Evolutionary conservation across 768 basidiomycete species (phyloP).

Genomic region (Trametes gibbosa): DNA sequence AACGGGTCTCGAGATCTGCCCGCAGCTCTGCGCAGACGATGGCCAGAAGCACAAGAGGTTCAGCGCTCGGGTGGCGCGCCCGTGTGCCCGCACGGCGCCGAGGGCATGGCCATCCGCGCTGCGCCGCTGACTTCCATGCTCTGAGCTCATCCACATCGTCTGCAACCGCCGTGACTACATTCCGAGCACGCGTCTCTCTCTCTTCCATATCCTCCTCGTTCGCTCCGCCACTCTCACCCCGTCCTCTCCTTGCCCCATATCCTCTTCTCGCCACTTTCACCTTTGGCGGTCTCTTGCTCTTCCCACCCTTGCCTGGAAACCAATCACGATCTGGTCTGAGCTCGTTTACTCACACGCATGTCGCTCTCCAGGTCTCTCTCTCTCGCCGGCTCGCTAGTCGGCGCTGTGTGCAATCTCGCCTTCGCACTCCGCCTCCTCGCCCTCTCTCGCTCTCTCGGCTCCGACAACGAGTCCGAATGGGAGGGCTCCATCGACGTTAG

Average conservation of each 20-base stretch:
- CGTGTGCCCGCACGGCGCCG: too few species aligned
- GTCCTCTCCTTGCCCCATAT: background rate
- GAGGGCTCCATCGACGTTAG: slow-evolving; percentile 40
- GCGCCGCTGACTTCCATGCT: background rate
- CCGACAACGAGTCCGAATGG: slow-evolving; percentile 52
- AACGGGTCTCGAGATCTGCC: too few species aligned
- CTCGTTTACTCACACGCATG: slow-evolving; percentile 17
- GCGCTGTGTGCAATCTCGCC: slow-evolving; percentile 39
- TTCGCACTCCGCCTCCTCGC: slow-evolving; percentile 42
- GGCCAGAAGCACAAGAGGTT: too few species aligned
- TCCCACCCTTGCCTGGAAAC: background rate
- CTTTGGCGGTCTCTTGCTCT: background rate
- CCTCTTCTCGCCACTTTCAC: background rate
- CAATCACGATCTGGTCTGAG: background rate
- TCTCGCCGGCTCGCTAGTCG: slow-evolving; percentile 37
- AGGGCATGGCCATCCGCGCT: background rate
- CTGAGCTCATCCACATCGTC: background rate
- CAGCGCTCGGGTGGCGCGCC: background rate
- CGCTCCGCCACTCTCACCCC: slow-evolving; percentile 3
- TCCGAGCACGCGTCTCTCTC: background rate
- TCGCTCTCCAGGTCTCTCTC: slow-evolving; percentile 35
- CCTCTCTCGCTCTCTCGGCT: slow-evolving; percentile 42
- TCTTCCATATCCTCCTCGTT: background rate
- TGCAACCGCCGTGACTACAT: background rate
- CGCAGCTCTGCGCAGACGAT: background rate